These are phyloP conservation scores for Trametes sp. DNA, from an alignment of 1,284 basidiomycete genomes.

Conservation along the genomic window DNA sequence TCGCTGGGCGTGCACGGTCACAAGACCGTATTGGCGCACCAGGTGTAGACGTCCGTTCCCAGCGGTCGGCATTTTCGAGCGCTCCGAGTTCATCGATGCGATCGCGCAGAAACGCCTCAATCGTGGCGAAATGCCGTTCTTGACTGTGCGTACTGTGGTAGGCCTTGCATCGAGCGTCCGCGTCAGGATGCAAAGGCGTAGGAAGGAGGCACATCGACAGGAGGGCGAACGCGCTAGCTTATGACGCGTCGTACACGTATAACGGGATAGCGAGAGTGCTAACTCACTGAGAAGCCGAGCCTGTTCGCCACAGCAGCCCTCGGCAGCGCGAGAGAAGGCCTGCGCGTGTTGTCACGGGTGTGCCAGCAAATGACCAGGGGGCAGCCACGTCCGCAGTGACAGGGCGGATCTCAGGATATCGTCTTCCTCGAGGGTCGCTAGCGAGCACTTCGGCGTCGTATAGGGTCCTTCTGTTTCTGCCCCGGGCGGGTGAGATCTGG, in stretches of 20 bases:
- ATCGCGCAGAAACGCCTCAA: background rate
- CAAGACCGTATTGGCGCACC: slow-evolving; percentile 8
- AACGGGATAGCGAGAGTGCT: slow-evolving; percentile 5
- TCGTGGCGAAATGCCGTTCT: background rate
- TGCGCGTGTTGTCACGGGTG: slow-evolving; percentile 20
- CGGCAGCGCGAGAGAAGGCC: slow-evolving; percentile 6
- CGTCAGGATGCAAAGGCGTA: background rate
- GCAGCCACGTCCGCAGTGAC: background rate
- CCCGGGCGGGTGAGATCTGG: background rate
- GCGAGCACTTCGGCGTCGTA: slow-evolving; percentile 12
- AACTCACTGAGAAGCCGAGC: slow-evolving; percentile 3
- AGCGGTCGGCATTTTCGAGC: slow-evolving; percentile 12
- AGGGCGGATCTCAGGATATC: slow-evolving; percentile 13
- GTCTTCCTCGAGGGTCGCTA: background rate
- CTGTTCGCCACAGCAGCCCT: background rate
- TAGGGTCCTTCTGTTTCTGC: background rate
- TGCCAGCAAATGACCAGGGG: background rate
- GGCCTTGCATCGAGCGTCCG: background rate
- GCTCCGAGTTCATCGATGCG: slow-evolving; percentile 17
- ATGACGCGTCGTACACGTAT: slow-evolving; percentile 9
- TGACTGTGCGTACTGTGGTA: background rate
- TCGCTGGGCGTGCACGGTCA: slow-evolving; percentile 17
- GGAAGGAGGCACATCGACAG: background rate
- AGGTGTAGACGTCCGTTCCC: slow-evolving; percentile 11
- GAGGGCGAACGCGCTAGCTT: background rate